A percentile compares a stretch with the other conserved stretches of the same genome.
phyloP scores from a whole-genome alignment of 2,329 filamentous ascomycete genomes.

The Phoma herbarum region DNA sequence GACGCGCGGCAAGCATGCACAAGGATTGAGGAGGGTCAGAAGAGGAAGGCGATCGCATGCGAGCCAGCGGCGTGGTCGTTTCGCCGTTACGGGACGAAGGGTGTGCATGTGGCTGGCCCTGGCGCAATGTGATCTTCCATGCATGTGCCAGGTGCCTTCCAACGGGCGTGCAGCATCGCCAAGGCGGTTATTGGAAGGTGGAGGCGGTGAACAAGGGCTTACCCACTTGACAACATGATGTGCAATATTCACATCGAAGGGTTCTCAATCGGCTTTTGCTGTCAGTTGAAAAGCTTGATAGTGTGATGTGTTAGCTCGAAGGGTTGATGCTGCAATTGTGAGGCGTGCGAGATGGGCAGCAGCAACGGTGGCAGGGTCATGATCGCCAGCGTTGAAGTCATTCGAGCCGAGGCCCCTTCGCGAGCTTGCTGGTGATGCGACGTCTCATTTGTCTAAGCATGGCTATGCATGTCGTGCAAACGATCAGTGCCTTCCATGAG shows the following conservation, averaged over 20 bases:
- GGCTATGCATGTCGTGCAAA: constrained; percentile 7
- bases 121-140: constrained; percentile 17
- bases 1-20: constrained; percentile 9
- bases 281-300: not conserved
- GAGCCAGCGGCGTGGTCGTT: constrained; percentile 9
- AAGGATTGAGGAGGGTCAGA: not conserved
- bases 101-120: constrained; percentile 12
- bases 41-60: constrained; percentile 13
- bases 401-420: constrained; percentile 11
- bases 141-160: constrained; percentile 18
- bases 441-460: constrained; percentile 13
- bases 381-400: not conserved
- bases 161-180: constrained; percentile 19
- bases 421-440: constrained; percentile 4
- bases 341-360: constrained; percentile 9
- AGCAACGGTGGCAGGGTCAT: constrained; percentile 4
- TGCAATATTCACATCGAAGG: constrained; percentile 2
- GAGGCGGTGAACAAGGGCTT: constrained; percentile 16
- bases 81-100: constrained; percentile 2
- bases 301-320: constrained; percentile 2
- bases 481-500: constrained; percentile 14
- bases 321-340: constrained; percentile 5
- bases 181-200: constrained; percentile 13
- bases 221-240: constrained; percentile 4
- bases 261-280: not conserved